Conservation (phyloP, 1,284 basidiomycete genomes). For the Chalciporus sp. region DNA sequence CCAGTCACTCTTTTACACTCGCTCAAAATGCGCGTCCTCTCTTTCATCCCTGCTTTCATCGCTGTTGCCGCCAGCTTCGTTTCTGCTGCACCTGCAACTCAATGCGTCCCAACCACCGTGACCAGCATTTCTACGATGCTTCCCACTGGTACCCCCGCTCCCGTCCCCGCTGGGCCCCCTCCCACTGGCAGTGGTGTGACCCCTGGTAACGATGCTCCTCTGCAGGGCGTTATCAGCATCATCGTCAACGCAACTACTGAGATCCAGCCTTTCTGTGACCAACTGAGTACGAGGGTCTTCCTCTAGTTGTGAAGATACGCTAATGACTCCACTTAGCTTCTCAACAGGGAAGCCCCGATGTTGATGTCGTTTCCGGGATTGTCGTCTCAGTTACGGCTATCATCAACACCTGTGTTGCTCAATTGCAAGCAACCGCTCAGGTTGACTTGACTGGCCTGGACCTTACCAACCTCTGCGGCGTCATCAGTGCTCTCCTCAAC, state of each 20-base stretch:
- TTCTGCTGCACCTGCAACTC: constrained; percentile 8
- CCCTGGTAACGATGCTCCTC: neutral
- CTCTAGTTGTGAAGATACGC: accelerated
- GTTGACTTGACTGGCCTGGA: constrained; percentile 1
- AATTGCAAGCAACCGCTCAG: neutral
- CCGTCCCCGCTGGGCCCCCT: too few relatives aligned
- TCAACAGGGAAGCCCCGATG: neutral
- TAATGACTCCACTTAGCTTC: neutral
- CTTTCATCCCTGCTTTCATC: constrained; percentile 23
- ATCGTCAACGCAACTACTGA: neutral
- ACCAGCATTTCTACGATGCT: neutral
- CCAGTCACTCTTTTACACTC: constrained; percentile 17
- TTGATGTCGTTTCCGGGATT: neutral
- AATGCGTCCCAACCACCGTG: neutral
- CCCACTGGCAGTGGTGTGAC: neutral
- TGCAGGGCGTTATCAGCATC: neutral
- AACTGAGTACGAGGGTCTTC: constrained; percentile 2
- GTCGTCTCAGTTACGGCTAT: neutral
- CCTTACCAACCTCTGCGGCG: neutral
- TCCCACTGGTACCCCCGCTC: too few relatives aligned
- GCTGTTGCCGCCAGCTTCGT: constrained; percentile 19
- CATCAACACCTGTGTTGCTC: neutral
- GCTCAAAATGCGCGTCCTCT: constrained; percentile 23
- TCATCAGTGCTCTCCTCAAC: neutral
- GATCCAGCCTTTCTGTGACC: neutral